Percentiles rank a stretch among this genome's conserved stretches.
Conservation (phyloP, 495 filamentous ascomycete species). For the Ramalina peruviana region DNA sequence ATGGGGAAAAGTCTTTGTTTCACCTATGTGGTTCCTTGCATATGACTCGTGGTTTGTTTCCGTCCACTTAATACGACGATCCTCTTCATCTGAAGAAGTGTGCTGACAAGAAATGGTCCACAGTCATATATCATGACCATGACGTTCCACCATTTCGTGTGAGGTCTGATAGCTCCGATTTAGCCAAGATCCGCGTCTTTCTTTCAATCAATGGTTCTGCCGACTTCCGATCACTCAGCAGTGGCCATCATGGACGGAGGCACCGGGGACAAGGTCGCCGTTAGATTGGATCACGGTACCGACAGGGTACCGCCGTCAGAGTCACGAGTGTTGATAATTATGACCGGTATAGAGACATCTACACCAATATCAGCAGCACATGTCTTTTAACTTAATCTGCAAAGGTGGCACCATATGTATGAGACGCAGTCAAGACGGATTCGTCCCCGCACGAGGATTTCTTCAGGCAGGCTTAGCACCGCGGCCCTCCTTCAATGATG, state of each 20-base stretch:
- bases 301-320: conserved; percentile 33
- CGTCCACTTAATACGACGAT: too few relatives aligned
- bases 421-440: conserved; percentile 51
- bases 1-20: too few relatives aligned
- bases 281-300: not conserved
- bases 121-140: too few relatives aligned
- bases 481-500: conserved; percentile 81
- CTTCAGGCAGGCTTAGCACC: conserved; percentile 70
- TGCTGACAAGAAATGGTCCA: too few relatives aligned
- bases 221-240: not conserved
- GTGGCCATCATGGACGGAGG: not conserved
- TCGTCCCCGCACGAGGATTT: conserved; percentile 66
- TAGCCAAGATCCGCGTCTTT: too few relatives aligned
- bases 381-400: not conserved
- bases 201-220: not conserved
- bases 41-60: too few relatives aligned
- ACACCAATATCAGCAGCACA: not conserved
- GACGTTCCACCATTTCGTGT: too few relatives aligned
- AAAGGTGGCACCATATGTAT: conserved; percentile 79
- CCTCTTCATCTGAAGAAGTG: too few relatives aligned
- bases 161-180: too few relatives aligned
- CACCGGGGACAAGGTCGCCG: not conserved
- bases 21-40: too few relatives aligned
- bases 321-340: conserved; percentile 75
- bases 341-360: conserved; percentile 46